Evolutionary conservation across 2,329 filamentous ascomycete genomes (phyloP), one percentile per base, ranked within the genome.

Genomic region (Claviceps sp.): DNA sequence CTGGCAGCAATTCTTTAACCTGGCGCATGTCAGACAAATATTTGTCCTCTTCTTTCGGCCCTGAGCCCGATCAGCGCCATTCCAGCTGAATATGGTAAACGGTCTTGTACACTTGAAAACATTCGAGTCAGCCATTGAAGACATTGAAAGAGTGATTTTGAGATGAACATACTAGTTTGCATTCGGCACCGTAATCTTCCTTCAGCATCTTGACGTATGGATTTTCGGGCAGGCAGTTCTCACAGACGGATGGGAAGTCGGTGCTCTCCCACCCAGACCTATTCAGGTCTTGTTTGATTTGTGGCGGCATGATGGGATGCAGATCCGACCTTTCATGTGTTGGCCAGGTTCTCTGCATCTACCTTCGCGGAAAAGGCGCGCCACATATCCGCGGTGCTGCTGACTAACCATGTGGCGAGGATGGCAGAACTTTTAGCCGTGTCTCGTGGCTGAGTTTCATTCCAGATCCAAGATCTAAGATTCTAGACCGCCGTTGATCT

Each of bases 121-220:
- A 34, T 11, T 34, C 11, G 2, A 30, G 53, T 57, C 40, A 57
- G 55, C 26, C 42, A 18, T 40, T 38, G 16, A 37, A 20, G 9
- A 7, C 24, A 18, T 7, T 14, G 6, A 40, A 30, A 34, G 55
- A 40, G 40, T 44, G 47, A 52, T 48, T 38, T 26, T 20, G 52
- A 41, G 45, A 22, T 16, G 11, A 48, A 54, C 65, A 51, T 63
- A 72, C 70, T 58, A 86, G 73, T 73, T 86, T 86, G 76, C 86
- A 88, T 70, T 90, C 85, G 53, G 85, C 87, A 61, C 89, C 93
- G 62, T 94, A 84, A 67, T 98, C 91, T 65, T 97, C 89, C 70
- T 98, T 98, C 55, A 98, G 77, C 90, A 98, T 97, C 70, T 97
- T 93, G 44, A 98, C 93, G 63, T 95, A 98, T 2, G 91, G 91